Conservation (phyloP, 1,284 basidiomycete genomes). For the Anthracocystis setariae region DNA sequence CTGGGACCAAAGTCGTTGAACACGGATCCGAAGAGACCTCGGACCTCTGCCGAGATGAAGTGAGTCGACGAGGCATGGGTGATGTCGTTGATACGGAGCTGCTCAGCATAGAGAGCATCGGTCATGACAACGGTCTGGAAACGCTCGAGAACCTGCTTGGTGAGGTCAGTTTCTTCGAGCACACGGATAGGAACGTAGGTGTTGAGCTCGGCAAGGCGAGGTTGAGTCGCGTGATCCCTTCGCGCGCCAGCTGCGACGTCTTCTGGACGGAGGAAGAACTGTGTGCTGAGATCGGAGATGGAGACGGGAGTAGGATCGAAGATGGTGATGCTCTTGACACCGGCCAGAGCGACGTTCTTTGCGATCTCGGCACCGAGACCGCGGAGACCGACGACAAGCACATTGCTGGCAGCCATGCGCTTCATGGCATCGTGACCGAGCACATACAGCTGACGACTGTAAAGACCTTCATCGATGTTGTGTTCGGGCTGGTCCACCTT, state of each 20-base stretch:
- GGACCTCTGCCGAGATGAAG: slow-evolving; percentile 91
- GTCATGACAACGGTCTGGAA: slow-evolving; percentile 84
- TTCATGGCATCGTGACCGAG: slow-evolving; percentile 82
- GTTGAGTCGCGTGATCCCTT: slow-evolving; percentile 85
- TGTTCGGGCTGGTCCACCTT: slow-evolving; percentile 53
- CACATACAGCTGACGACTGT: slow-evolving; percentile 67
- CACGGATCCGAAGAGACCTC: slow-evolving; percentile 91
- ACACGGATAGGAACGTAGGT: slow-evolving; percentile 92
- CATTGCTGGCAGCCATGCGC: slow-evolving; percentile 96
- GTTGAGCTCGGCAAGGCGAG: slow-evolving; percentile 94
- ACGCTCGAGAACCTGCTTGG: slow-evolving; percentile 49
- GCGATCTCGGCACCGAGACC: slow-evolving; percentile 98
- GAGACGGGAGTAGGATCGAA: slow-evolving; percentile 91
- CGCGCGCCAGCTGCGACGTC: slow-evolving; percentile 77
- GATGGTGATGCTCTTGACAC: slow-evolving; percentile 96
- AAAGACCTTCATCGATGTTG: slow-evolving; percentile 59
- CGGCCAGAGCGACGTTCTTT: slow-evolving; percentile 94
- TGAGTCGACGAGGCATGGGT: slow-evolving; percentile 74
- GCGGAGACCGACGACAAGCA: slow-evolving; percentile 90
- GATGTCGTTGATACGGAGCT: slow-evolving; percentile 93
- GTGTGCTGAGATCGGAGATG: slow-evolving; percentile 86
- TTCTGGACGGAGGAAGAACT: slow-evolving; percentile 92
- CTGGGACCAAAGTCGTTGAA: slow-evolving; percentile 97
- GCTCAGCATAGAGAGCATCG: slow-evolving; percentile 80
- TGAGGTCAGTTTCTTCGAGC: slow-evolving; percentile 65